Evolutionary conservation across 768 basidiomycete species (phyloP).

Genomic region (Neoboletus subvelutipes): DNA sequence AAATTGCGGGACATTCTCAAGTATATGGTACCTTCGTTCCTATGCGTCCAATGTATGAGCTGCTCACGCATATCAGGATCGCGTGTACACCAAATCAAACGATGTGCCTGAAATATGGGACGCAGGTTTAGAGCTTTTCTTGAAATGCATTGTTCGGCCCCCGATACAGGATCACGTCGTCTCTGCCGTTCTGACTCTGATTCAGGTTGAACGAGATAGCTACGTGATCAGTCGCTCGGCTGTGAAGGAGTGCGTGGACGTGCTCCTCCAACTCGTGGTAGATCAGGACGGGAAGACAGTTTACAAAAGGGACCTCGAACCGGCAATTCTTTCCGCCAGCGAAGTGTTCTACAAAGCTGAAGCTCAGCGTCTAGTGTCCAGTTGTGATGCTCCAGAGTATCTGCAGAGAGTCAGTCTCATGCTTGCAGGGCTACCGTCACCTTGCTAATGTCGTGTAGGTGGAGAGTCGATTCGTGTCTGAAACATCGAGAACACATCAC

Average conservation of each 20-base stretch:
- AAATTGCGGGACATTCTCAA: conserved; percentile 88
- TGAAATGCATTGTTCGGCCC: conserved; percentile 72
- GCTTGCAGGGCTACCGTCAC: neutral
- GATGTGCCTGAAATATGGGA: conserved; percentile 79
- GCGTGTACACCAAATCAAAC: conserved; percentile 76
- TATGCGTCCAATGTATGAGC: neutral
- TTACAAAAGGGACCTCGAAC: conserved; percentile 85
- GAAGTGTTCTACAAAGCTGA: conserved; percentile 77
- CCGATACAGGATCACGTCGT: conserved; percentile 85
- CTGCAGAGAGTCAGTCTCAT: conserved; percentile 61
- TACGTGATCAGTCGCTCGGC: conserved; percentile 89
- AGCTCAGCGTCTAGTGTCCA: conserved; percentile 64
- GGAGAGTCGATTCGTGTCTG: conserved; percentile 77
- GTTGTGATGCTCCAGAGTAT: conserved; percentile 81
- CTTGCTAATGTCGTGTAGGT: conserved; percentile 47
- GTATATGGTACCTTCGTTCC: conserved; percentile 76
- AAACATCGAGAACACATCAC: conserved; percentile 80
- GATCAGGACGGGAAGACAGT: conserved; percentile 53
- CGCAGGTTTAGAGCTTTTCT: conserved; percentile 79
- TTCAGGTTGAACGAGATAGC: conserved; percentile 90
- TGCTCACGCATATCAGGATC: conserved; percentile 61
- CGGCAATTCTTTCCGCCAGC: conserved; percentile 74
- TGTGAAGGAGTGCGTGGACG: conserved; percentile 84
- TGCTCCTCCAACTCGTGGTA: conserved; percentile 68
- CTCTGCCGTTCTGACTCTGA: conserved; percentile 78